Conservation (phyloP, 2,329 filamentous ascomycete genomes). For the Parascedosporium putredinis region DNA sequence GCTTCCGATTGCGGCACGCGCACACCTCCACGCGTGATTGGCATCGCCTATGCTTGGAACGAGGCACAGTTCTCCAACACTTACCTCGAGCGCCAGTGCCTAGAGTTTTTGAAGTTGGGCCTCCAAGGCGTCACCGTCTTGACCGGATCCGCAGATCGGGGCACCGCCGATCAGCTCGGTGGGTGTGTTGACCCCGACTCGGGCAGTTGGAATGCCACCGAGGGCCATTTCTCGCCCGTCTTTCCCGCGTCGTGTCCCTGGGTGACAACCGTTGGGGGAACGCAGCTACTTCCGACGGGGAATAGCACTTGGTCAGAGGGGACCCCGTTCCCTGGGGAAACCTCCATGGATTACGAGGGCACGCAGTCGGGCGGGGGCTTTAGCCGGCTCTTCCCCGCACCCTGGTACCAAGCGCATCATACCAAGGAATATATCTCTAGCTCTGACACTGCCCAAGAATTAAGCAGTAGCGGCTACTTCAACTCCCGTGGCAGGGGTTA, state of each 20-base stretch:
- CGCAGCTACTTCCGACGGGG: neutral
- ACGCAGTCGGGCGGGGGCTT: neutral
- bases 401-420: neutral
- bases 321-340: neutral
- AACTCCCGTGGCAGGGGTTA: neutral
- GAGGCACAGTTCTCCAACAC: neutral
- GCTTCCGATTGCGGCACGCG: neutral
- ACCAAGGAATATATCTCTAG: neutral
- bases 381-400: neutral
- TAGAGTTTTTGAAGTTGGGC: conserved; percentile 2
- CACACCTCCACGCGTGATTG: neutral
- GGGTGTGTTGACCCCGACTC: neutral
- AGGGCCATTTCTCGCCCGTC: neutral
- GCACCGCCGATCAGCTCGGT: neutral
- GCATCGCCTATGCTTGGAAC: neutral
- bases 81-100: conserved; percentile 1
- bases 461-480: neutral
- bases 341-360: neutral
- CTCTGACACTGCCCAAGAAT: neutral
- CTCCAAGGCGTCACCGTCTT: neutral
- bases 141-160: neutral
- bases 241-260: conserved; percentile 3
- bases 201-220: neutral
- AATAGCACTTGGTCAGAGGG: neutral
- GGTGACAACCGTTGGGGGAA: neutral